Base-by-base conservation (phyloP, 768 basidiomycete genomes). In the Rhodosporidiobolus sp. region DNA sequence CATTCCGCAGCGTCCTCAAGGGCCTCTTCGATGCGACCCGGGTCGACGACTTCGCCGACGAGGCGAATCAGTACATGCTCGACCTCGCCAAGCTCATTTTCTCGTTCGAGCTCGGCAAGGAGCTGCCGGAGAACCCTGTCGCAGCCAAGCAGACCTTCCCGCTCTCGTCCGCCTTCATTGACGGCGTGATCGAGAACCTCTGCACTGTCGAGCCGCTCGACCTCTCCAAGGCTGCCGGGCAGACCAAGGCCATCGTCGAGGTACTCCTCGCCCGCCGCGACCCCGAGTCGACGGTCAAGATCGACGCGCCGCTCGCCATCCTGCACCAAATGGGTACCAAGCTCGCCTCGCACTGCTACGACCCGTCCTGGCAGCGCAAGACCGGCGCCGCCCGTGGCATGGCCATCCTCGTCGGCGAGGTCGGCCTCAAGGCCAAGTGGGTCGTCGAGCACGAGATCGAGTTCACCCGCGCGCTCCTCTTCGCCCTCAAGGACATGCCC, bases 401-500 rank as follows among this genome's bases (percentile, higher is more conserved):
- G 79, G 86, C 86, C 70, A 87, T 94, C 63, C 86, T 99, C 82
- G 87, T 89, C 0, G 82, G 83, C 63, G 87, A 89, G 26, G 86
- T 89, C 1, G 86, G 88, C 20, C 81, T 96, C 52, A 90, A 89
- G 26, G 83, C 86, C 59, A 86, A 86, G 75, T 93, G 94, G 90
- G 85, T 92, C 65, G 85, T 86, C 71, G 91, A 94, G 65, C 88
- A 92, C 59, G 91, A 95, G 80, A 85, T 91, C 43, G 95, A 98
- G 74, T 87, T 96, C 72, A 87, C 93, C 64, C 90, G 94, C 63
- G 92, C 90, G 9, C 85, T 98, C 34, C 84, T 97, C 43, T 92
- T 93, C 78, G 89, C 94, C 72, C 84, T 99, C 59, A 96, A 98
- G 79, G 95, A 98, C 79, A 89, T 96, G 77, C 94, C 95, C 0